These are phyloP conservation scores for Fragilariopsis cylindrus DNA, from an alignment of 108 stramenopile species.

Conservation along the genomic window DNA sequence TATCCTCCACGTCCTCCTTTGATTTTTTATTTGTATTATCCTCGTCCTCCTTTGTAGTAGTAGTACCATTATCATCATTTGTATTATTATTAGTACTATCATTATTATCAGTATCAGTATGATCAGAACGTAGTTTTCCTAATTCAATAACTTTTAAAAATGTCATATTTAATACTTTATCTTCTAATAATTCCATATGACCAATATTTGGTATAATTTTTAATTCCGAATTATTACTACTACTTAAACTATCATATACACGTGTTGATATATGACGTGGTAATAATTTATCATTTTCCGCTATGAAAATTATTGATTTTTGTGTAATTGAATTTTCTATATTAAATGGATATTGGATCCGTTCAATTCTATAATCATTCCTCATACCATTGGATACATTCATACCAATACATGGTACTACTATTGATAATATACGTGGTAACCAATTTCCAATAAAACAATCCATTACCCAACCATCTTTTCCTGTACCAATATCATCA, in stretches of 20 bases:
- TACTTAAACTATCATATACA: constrained; percentile 14
- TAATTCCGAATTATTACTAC: background rate
- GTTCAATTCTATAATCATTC: constrained; percentile 25
- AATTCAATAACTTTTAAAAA: background rate
- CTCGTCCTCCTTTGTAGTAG: too few species aligned
- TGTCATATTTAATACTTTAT: constrained; percentile 1
- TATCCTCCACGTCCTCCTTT: too few species aligned
- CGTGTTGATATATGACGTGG: constrained; percentile 11
- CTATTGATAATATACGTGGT: background rate
- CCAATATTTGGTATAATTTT: constrained; percentile 14
- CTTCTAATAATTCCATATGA: constrained; percentile 15
- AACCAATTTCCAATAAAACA: constrained; percentile 3
- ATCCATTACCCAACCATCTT: background rate
- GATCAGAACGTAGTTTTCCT: background rate
- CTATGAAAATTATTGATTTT: constrained; percentile 1
- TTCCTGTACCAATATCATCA: background rate
- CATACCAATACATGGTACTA: background rate
- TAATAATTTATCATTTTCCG: constrained; percentile 17
- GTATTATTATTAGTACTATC: too few species aligned
- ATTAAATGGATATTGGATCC: constrained; percentile 8
- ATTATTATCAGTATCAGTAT: too few species aligned
- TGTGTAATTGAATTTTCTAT: constrained; percentile 20
- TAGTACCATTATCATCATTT: too few species aligned
- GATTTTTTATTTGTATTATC: too few species aligned
- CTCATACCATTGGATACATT: constrained; percentile 7